Conservation (phyloP, 192 early-diverging fungal species). For the Coemansia aciculifera region DNA sequence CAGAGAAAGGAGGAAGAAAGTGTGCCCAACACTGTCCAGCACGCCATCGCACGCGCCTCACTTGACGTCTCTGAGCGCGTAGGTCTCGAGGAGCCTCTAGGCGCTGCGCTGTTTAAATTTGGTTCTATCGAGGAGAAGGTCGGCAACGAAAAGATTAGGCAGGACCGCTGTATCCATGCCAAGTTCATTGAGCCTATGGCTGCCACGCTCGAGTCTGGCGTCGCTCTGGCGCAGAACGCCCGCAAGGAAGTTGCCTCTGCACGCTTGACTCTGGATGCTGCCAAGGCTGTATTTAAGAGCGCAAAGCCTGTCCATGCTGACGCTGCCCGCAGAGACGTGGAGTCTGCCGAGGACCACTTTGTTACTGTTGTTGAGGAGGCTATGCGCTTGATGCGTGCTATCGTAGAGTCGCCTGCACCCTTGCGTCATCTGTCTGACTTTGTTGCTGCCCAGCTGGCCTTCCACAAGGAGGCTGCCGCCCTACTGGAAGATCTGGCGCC, state of each 20-base stretch:
- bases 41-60: constrained; percentile 74
- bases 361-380: constrained; percentile 94
- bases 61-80: constrained; percentile 65
- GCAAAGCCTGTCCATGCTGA: constrained; percentile 73
- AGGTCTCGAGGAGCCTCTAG: constrained; percentile 81
- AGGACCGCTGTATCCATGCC: constrained; percentile 69
- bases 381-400: constrained; percentile 90
- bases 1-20: constrained; percentile 34
- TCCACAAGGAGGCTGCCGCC: constrained; percentile 81
- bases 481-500: constrained; percentile 74
- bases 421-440: constrained; percentile 83
- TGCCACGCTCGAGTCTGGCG: constrained; percentile 67
- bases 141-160: constrained; percentile 72
- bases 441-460: constrained; percentile 81
- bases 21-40: constrained; percentile 63
- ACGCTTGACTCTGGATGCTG: constrained; percentile 84
- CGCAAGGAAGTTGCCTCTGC: constrained; percentile 80
- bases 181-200: constrained; percentile 79
- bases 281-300: constrained; percentile 74
- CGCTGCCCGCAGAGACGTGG: constrained; percentile 77
- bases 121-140: constrained; percentile 82
- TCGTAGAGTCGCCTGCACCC: constrained; percentile 83
- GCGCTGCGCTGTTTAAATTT: constrained; percentile 84
- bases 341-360: constrained; percentile 92
- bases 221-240: constrained; percentile 83